Evolutionary conservation across 2,329 filamentous ascomycete species (phyloP), one percentile per base, ranked within the genome.

Genomic region (Clarireedia monteithiana): DNA sequence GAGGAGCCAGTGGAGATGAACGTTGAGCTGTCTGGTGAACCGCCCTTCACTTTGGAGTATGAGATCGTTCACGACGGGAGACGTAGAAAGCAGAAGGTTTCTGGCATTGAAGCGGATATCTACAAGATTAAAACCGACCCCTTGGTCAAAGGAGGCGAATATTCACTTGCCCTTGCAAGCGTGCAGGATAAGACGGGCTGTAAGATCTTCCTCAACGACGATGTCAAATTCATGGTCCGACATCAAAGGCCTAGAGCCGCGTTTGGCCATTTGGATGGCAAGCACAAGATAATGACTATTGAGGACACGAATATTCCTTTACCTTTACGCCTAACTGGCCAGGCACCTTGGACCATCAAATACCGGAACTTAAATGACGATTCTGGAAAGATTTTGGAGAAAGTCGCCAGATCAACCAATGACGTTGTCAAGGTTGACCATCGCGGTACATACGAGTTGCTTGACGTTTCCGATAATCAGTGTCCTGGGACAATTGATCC

Each of bases 51-150:
- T 23, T 74, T 99, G 40, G 91, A 97, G 68, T 99, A 95, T 74
- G 94, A 97, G 71, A 76, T 96, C 42, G 82, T 96, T 6, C 89
- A 97, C 71, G 88, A 91, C 55, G 91, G 91, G 55, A 95, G 88
- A 72, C 83, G 91, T 53, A 85, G 82, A 60, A 86, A 88, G 51
- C 80, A 86, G 63, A 81, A 79, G 55, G 76, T 83, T 26, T 76
- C 81, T 1, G 76, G 80, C 56, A 88, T 96, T 55, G 76, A 83
- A 24, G 76, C 74, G 2, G 75, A 81, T 50, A 72, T 76, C 23
- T 85, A 85, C 68, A 86, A 78, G 39, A 91, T 99, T 67, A 81
- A 82, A 61, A 96, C 92, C 0, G 81, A 86, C 2, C 77, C 80
- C 17, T 75, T 99, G 44, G 77, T 77, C 6, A 86, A 87, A 67